Conservation (phyloP, 2,329 filamentous ascomycete species). For the Aspergillus awamori region DNA sequence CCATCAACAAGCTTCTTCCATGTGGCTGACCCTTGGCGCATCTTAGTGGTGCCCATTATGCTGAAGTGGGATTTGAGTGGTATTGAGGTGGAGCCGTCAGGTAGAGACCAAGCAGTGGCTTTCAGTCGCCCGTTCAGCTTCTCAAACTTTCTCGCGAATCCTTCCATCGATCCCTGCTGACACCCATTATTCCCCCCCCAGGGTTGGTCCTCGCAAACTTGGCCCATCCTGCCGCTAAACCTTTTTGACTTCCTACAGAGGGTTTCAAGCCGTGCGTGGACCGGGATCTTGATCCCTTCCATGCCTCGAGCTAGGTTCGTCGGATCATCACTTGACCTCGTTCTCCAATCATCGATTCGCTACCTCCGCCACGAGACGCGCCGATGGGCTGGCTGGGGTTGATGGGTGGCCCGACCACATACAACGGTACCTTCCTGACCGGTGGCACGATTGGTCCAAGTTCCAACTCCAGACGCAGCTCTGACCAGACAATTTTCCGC, state of each 20-base stretch:
- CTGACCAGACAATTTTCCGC: not conserved
- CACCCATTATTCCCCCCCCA: not conserved
- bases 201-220: not conserved
- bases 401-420: conserved; percentile 1
- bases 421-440: conserved; percentile 1
- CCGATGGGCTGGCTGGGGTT: not conserved
- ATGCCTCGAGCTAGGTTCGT: not conserved
- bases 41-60: not conserved
- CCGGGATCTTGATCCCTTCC: conserved; percentile 8
- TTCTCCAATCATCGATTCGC: not conserved
- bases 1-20: not conserved
- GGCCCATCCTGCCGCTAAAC: not conserved
- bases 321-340: not conserved
- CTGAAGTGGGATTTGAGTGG: not conserved
- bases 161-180: not conserved
- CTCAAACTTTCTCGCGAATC: not conserved
- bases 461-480: not conserved
- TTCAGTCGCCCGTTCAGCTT: not conserved
- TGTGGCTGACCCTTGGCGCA: not conserved
- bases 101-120: not conserved
- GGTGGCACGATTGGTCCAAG: not conserved
- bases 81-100: not conserved
- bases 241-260: not conserved
- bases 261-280: not conserved
- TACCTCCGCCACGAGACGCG: not conserved